A percentile compares a stretch with the other conserved stretches of the same genome.
Evolutionary conservation across 129 eudicot genomes (phyloP).

Genomic region (Solidago caesia): DNA sequence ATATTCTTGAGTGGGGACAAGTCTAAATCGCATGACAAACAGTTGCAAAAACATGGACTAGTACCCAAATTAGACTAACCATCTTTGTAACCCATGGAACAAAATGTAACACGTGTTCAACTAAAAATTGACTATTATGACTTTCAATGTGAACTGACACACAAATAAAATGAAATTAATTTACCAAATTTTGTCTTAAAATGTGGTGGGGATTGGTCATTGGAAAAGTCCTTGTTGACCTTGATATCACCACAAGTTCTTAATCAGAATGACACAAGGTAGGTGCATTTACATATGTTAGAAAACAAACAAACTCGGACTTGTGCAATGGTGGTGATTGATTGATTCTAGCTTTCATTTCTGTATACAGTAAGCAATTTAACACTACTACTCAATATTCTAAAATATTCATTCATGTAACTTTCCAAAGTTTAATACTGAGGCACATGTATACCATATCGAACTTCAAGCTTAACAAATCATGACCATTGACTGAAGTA

Average conservation of each 20-base stretch:
- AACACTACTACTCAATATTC: conserved; percentile 19
- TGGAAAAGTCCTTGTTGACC: conserved; percentile 23
- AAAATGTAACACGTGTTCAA: neutral
- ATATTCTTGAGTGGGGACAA: neutral
- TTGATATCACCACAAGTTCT: conserved; percentile 27
- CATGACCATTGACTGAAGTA: conserved; percentile 74
- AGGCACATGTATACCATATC: conserved; percentile 18
- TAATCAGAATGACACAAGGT: conserved; percentile 11
- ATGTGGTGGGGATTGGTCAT: neutral
- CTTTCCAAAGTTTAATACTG: conserved; percentile 12
- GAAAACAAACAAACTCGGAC: neutral
- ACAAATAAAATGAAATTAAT: conserved; percentile 4
- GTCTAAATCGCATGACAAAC: neutral
- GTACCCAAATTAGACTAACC: neutral
- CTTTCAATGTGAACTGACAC: neutral
- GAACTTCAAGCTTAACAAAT: conserved; percentile 24
- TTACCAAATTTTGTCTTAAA: conserved; percentile 18
- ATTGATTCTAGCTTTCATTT: conserved; percentile 15
- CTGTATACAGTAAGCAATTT: conserved; percentile 19
- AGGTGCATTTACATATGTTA: conserved; percentile 25
- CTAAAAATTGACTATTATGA: neutral
- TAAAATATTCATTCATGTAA: conserved; percentile 26
- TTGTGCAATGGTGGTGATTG: conserved; percentile 8
- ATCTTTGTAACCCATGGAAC: neutral
- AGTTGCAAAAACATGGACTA: neutral